Evolutionary conservation across 306 rosid genomes (phyloP).

Genomic region (Prunus dulcis): DNA sequence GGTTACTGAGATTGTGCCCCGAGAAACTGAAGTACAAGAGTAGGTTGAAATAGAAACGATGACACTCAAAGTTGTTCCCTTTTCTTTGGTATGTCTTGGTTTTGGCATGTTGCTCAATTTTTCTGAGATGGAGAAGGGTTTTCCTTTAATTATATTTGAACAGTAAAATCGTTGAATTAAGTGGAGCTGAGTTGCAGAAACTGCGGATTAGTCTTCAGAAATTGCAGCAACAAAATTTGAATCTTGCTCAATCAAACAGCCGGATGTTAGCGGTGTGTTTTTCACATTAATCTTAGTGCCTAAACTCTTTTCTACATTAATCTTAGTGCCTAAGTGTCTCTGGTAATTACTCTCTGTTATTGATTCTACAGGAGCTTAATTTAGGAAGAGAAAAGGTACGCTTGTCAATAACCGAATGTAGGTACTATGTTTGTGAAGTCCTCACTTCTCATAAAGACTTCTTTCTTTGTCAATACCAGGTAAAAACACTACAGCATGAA

Average conservation of each 20-base stretch:
- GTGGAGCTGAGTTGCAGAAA: conserved; percentile 65
- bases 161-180: conserved; percentile 62
- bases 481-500: conserved; percentile 69
- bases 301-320: not conserved
- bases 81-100: not conserved
- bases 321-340: not conserved
- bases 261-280: conserved; percentile 61
- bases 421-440: not conserved
- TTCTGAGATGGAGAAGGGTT: not conserved
- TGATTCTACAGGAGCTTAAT: conserved; percentile 69
- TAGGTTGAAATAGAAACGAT: not conserved
- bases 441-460: not conserved
- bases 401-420: conserved; percentile 8
- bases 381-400: conserved; percentile 71
- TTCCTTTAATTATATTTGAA: conserved; percentile 33
- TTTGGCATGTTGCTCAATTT: not conserved
- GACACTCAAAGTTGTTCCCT: not conserved
- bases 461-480: conserved; percentile 36
- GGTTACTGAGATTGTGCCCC: not conserved
- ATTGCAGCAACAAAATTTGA: conserved; percentile 76
- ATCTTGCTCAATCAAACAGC: conserved; percentile 80
- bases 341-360: conserved; percentile 13
- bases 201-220: conserved; percentile 59
- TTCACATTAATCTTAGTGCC: not conserved
- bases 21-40: not conserved